These are phyloP conservation scores for Alisma plantagoaquatica DNA, from an alignment of 106 monocot species.

Conservation along the genomic window DNA sequence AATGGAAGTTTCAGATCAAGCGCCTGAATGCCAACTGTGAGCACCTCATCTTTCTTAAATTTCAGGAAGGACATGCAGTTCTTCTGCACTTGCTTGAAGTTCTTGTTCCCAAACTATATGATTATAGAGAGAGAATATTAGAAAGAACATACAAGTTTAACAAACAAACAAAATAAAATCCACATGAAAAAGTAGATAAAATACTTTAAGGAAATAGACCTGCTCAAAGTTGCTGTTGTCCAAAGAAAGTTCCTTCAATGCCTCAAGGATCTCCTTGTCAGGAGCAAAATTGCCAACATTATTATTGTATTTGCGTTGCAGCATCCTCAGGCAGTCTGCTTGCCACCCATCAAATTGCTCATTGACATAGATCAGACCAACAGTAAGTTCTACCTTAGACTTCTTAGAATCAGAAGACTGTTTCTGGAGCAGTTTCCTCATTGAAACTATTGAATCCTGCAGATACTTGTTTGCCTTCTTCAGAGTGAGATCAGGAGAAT, in stretches of 20 bases:
- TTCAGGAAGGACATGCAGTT: slow-evolving; percentile 85
- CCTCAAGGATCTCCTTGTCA: slow-evolving; percentile 59
- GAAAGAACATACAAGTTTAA: no score
- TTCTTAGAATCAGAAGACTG: slow-evolving; percentile 70
- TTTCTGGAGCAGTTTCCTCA: slow-evolving; percentile 78
- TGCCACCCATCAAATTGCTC: slow-evolving; percentile 92
- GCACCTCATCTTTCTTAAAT: slow-evolving; percentile 77
- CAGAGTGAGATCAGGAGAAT: slow-evolving; percentile 48
- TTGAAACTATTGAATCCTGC: slow-evolving; percentile 67
- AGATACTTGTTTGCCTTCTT: slow-evolving; percentile 77
- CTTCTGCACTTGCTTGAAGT: slow-evolving; percentile 69
- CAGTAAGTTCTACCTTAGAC: slow-evolving; percentile 42
- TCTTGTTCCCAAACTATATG: no score
- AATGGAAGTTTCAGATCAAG: slow-evolving; percentile 82
- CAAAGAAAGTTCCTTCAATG: slow-evolving; percentile 39
- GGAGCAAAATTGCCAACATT: slow-evolving; percentile 32
- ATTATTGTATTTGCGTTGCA: slow-evolving; percentile 44
- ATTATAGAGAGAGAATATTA: no score
- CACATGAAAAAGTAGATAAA: no score
- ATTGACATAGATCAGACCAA: slow-evolving; percentile 78
- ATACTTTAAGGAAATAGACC: no score
- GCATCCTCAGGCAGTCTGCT: slow-evolving; percentile 54
- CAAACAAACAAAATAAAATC: no score
- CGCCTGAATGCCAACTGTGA: slow-evolving; percentile 59
- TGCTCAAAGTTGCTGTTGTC: slow-evolving; percentile 29